Base-by-base conservation (phyloP, 2,329 filamentous ascomycete genomes). In the Boeremia exigua region DNA sequence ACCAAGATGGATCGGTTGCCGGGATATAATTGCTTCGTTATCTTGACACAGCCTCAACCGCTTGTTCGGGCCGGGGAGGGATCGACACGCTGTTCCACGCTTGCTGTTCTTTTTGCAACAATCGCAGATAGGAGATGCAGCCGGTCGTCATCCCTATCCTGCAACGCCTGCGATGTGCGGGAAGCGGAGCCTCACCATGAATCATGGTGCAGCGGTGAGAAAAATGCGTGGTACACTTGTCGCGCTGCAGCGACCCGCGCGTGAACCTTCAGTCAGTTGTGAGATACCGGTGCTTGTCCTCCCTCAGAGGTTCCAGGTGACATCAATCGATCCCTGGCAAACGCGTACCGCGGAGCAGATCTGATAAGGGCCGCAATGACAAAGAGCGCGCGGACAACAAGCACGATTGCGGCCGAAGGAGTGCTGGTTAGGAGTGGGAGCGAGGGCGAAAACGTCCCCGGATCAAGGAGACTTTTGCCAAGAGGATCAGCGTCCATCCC, bases 1-100 rank as follows among this genome's bases (percentile, higher is more conserved):
- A 43, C 43, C 43, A 51, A 56, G 53, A 56, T 19, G 30, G 42
- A 56, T 56, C 53, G 43, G 23, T 38, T 30, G 37, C 43, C 29
- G 43, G 53, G 53, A 51, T 52, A 4, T 29, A 36, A 39, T 45
- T 53, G 48, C 54, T 57, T 53, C 49, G 45, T 57, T 57, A 57
- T 53, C 54, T 57, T 47, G 40, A 50, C 55, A 58, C 50, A 58
- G 55, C 55, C 55, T 54, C 49, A 58, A 43, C 29, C 45, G 40
- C 42, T 52, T 32, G 29, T 12, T 29, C 33, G 48, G 38, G 25
- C 36, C 23, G 37, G 47, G 12, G 29, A 19, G 19, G 17, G 54
- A 56, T 56, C 54, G 48, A 44, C 54, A 44, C 4, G 7, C 14
- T 45, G 48, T 57, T 57, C 54, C 48, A 48, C 54, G 54, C 54